Evolutionary conservation across 1,284 basidiomycete genomes (phyloP).

Genomic region (Fistulina hepatica): DNA sequence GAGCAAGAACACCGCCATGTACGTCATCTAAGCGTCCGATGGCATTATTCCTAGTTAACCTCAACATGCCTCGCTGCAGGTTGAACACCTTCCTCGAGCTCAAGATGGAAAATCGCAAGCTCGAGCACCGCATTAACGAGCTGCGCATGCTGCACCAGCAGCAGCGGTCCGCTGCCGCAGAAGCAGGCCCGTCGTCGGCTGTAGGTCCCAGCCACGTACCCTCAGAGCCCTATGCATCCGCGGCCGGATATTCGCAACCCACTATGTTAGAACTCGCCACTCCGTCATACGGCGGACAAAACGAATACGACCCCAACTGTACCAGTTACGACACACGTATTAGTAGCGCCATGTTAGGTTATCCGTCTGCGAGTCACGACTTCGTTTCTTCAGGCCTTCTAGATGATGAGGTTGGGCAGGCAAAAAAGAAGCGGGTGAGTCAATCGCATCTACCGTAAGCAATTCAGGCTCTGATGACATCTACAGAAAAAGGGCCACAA

Average conservation of each 20-base stretch:
- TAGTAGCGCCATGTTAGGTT: neutral
- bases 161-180: slow-evolving; percentile 10
- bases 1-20: slow-evolving; percentile 62
- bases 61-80: slow-evolving; percentile 28
- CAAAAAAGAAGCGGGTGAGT: slow-evolving; percentile 33
- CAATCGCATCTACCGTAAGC: slow-evolving; percentile 5
- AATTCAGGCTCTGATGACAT: slow-evolving; percentile 2
- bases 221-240: neutral
- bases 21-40: slow-evolving; percentile 16
- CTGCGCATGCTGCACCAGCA: slow-evolving; percentile 25
- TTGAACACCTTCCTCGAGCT: slow-evolving; percentile 69
- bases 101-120: slow-evolving; percentile 64
- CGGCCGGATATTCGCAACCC: neutral
- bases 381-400: slow-evolving; percentile 7
- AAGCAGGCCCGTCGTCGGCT: too few species aligned
- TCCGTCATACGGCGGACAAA: neutral
- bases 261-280: neutral
- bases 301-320: neutral
- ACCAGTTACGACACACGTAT: neutral
- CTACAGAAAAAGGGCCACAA: slow-evolving; percentile 32
- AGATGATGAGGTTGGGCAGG: slow-evolving; percentile 27
- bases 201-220: too few species aligned
- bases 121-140: slow-evolving; percentile 43
- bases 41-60: slow-evolving; percentile 1
- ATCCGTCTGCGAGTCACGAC: slow-evolving; percentile 7